These are phyloP conservation scores for Nannizzia gypsea DNA, from an alignment of 2,329 filamentous ascomycete genomes.

Conservation along the genomic window DNA sequence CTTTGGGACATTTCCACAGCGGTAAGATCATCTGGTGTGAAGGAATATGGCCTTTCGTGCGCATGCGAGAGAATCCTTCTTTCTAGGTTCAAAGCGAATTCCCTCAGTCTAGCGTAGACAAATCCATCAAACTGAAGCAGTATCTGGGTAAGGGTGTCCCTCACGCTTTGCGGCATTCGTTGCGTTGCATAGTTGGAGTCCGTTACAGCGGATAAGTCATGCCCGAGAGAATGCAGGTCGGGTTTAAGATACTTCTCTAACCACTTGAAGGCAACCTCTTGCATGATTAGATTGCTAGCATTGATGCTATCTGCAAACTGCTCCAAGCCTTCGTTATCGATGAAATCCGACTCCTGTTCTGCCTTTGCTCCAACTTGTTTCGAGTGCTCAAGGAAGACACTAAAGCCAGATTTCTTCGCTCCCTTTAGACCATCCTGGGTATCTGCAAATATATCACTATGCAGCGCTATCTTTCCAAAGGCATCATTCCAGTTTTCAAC, in stretches of 20 bases:
- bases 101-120: constrained; percentile 31
- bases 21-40: constrained; percentile 23
- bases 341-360: constrained; percentile 29
- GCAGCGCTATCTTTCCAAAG: constrained; percentile 34
- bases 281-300: constrained; percentile 34
- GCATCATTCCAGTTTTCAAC: constrained; percentile 36
- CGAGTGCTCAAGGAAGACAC: constrained; percentile 47
- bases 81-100: constrained; percentile 23
- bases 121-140: constrained; percentile 44
- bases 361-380: constrained; percentile 35
- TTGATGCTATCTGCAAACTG: constrained; percentile 38
- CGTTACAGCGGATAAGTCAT: constrained; percentile 5
- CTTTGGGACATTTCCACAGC: constrained; percentile 46
- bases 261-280: constrained; percentile 45
- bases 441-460: constrained; percentile 39
- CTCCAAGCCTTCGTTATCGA: constrained; percentile 27
- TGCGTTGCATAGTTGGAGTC: constrained; percentile 42
- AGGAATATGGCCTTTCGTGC: constrained; percentile 18
- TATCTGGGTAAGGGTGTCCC: constrained; percentile 42
- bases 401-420: constrained; percentile 37
- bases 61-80: constrained; percentile 18
- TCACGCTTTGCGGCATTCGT: constrained; percentile 45
- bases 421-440: constrained; percentile 39
- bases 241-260: constrained; percentile 41
- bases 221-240: constrained; percentile 17